These are phyloP conservation scores for Phallus indusiatus DNA, from an alignment of 768 basidiomycete genomes.

Conservation along the genomic window DNA sequence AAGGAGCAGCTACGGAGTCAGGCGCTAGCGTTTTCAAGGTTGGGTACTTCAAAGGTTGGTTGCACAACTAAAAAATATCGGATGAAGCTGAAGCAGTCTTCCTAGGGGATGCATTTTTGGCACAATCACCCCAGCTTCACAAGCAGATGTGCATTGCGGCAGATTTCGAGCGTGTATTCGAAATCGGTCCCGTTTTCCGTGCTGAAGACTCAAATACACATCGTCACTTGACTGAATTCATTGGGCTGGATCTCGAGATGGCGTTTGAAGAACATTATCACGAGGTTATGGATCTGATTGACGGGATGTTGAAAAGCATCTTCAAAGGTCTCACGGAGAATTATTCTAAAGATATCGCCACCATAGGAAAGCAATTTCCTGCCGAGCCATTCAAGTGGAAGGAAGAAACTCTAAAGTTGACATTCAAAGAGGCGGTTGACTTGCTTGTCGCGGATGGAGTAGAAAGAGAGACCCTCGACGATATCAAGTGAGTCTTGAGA, in stretches of 20 bases:
- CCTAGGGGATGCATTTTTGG: constrained; percentile 80
- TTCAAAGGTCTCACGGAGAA: constrained; percentile 75
- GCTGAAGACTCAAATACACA: constrained; percentile 97
- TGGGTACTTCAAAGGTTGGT: constrained; percentile 86
- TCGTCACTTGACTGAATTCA: constrained; percentile 96
- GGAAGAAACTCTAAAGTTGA: constrained; percentile 77
- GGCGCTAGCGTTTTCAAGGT: constrained; percentile 98
- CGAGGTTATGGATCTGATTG: constrained; percentile 90
- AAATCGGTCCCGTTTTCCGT: constrained; percentile 94
- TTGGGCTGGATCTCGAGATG: constrained; percentile 99
- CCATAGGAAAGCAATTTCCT: constrained; percentile 80
- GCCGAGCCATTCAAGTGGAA: constrained; percentile 94
- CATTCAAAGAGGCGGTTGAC: constrained; percentile 82
- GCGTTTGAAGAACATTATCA: constrained; percentile 97
- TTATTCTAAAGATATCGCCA: constrained; percentile 74
- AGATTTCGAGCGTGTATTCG: constrained; percentile 97
- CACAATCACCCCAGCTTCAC: constrained; percentile 93
- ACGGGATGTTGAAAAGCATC: constrained; percentile 75
- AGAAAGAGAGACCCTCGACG: constrained; percentile 66
- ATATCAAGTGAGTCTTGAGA: constrained; percentile 61
- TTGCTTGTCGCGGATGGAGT: constrained; percentile 83
- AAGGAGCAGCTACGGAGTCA: constrained; percentile 93
- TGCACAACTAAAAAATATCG: background rate
- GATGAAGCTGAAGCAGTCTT: background rate
- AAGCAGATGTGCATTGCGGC: constrained; percentile 99